A percentile compares a stretch with the other conserved stretches of the same genome.
phyloP scores from a whole-genome alignment of 1,284 basidiomycete species.

The Blastosporella zonata region DNA sequence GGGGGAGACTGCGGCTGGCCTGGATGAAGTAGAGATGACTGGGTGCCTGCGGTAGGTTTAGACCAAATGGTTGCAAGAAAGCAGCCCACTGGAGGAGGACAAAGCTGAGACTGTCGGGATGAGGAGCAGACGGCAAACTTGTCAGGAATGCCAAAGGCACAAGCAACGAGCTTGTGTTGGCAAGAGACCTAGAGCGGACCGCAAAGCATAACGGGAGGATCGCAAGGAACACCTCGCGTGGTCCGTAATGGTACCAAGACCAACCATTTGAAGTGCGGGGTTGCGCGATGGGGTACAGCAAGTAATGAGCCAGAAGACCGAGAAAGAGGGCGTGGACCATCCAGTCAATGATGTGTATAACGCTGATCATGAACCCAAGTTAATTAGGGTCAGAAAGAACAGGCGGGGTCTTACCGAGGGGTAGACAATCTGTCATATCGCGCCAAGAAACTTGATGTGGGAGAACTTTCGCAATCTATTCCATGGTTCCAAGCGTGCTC shows the following conservation, averaged over 20 bases:
- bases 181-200: conserved; percentile 23
- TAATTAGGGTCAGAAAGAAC: not conserved
- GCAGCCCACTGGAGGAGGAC: conserved; percentile 38
- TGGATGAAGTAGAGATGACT: conserved; percentile 43
- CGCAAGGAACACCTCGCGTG: conserved; percentile 37
- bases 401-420: conserved; percentile 35
- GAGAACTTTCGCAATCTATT: conserved; percentile 4
- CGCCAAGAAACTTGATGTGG: conserved; percentile 3
- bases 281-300: conserved; percentile 39
- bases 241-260: conserved; percentile 23
- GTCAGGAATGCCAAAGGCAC: conserved; percentile 28
- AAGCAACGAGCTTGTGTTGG: conserved; percentile 21
- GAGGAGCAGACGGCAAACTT: conserved; percentile 34
- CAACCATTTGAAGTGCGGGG: conserved; percentile 23
- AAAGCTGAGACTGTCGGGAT: conserved; percentile 38
- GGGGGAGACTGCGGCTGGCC: conserved; percentile 36
- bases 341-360: conserved; percentile 46
- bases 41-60: conserved; percentile 41
- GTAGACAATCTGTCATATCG: conserved; percentile 39
- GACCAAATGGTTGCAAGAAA: conserved; percentile 37
- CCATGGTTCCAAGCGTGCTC: conserved; percentile 44
- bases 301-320: conserved; percentile 39
- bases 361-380: conserved; percentile 28
- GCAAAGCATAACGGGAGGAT: conserved; percentile 33
- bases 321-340: conserved; percentile 38